Base-by-base conservation (phyloP, 2,329 filamentous ascomycete genomes). In the Neonectria coccinea region DNA sequence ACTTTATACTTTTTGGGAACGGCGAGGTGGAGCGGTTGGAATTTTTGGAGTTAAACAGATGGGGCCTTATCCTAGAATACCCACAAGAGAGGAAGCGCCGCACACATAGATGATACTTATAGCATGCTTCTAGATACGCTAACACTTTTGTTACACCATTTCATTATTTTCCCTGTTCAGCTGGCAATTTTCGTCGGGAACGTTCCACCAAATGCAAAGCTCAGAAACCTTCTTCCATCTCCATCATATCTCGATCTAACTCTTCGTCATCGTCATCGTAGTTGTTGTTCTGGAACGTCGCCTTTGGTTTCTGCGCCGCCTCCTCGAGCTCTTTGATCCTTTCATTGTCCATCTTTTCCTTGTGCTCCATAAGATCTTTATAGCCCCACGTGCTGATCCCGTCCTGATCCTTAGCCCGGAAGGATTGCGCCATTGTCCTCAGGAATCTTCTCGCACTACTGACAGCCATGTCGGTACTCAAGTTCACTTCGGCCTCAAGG, bases 381-480 rank as follows among this genome's bases (percentile, higher is more conserved):
- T 92, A 82, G 63, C 91, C 94, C 96, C 96, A 99, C 10, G 92
- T 97, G 73, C 92, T 96, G 74, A 97, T 92, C 0, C 95, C 96
- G 70, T 97, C 94, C 74, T 97, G 94, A 77, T 97, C 91, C 70
- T 88, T 90, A 0, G 89, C 83, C 48, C 88, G 88, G 81, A 97
- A 97, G 4, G 94, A 94, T 77, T 97, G 93, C 5, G 93, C 94
- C 93, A 99, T 99, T 27, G 89, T 90, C 65, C 92, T 88, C 75
- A 99, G 79, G 79, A 99, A 99, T 56, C 91, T 91, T 80, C 97
- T 94, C 11, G 96, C 95, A 51, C 88, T 90, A 60, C 93, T 92
- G 18, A 97, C 91, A 0, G 95, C 93, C 90, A 98, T 97, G 75
- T 99, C 96, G 0, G 96, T 97, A 75, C 92, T 97, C 65, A 99